Evolutionary conservation across 2,329 filamentous ascomycete genomes (phyloP), one percentile per base, ranked within the genome.

Genomic region (Cladorrhinum sp.): DNA sequence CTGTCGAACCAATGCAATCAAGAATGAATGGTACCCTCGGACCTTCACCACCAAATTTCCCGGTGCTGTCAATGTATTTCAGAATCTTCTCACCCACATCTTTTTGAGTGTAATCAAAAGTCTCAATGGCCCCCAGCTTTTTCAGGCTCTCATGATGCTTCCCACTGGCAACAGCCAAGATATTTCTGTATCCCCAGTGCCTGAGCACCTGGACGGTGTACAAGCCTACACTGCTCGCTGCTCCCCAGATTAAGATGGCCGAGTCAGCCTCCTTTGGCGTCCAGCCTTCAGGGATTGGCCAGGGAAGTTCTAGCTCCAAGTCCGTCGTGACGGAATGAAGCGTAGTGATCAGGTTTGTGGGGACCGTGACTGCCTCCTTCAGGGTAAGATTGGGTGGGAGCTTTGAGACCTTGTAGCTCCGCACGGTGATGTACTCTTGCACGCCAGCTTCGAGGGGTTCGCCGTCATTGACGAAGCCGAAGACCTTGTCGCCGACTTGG

Each of bases 281-380:
- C 50, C 52, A 60, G 1, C 24, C 23, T 12, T 36, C 18, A 1
- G 61, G 80, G 49, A 79, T 78, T 0, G 84, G 84, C 83, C 84
- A 87, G 0, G 84, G 83, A 0, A 85, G 75, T 29, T 78, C 76
- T 20, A 88, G 70, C 0, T 71, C 75, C 12, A 88, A 73, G 62
- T 87, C 83, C 1, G 60, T 62, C 1, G 71, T 73, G 2, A 82
- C 68, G 4, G 81, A 74, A 67, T 88, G 83, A 69, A 86, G 83
- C 10, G 81, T 82, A 0, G 84, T 87, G 27, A 87, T 79, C 25
- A 85, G 71, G 64, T 85, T 87, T 53, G 82, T 80, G 0, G 83
- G 79, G 2, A 86, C 69, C 0, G 83, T 84, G 5, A 79, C 80
- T 1, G 81, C 82, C 62, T 79, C 75, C 51, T 77, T 67, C 45